Percentiles rank a stretch among this genome's conserved stretches.
These are phyloP conservation scores for Linnemannia exigua DNA, from an alignment of 192 early-diverging fungal species.

Conservation along the genomic window DNA sequence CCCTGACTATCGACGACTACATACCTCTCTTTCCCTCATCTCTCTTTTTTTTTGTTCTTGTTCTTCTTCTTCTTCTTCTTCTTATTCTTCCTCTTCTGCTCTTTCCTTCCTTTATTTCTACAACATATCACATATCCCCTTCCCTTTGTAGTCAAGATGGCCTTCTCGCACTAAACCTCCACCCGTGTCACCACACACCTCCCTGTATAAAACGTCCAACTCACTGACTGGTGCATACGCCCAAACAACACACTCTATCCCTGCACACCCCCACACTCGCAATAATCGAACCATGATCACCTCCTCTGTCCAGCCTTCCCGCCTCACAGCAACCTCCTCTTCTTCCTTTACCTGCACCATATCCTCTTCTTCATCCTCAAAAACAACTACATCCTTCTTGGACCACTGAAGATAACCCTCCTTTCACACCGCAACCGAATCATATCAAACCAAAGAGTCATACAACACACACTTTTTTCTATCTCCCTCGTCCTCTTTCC, in stretches of 20 bases:
- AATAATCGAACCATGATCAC: slow-evolving; percentile 40
- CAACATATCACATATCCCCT: neutral
- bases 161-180: slow-evolving; percentile 32
- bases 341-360: neutral
- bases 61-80: neutral
- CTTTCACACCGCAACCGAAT: neutral
- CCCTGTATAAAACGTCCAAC: neutral
- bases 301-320: slow-evolving; percentile 20
- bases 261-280: neutral
- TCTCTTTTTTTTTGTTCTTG: neutral
- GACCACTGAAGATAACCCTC: neutral
- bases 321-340: slow-evolving; percentile 17
- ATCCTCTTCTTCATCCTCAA: slow-evolving; percentile 8
- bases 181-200: slow-evolving; percentile 1
- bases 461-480: neutral
- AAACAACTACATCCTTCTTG: neutral
- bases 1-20: neutral
- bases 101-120: neutral
- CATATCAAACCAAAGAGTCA: neutral
- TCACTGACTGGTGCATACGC: neutral
- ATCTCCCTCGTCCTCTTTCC: neutral
- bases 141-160: slow-evolving; percentile 28
- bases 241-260: slow-evolving; percentile 4
- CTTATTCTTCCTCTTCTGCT: neutral
- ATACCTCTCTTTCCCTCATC: neutral